phyloP scores from a whole-genome alignment of 2,329 filamentous ascomycete species.

The Trichoderma sp. region DNA sequence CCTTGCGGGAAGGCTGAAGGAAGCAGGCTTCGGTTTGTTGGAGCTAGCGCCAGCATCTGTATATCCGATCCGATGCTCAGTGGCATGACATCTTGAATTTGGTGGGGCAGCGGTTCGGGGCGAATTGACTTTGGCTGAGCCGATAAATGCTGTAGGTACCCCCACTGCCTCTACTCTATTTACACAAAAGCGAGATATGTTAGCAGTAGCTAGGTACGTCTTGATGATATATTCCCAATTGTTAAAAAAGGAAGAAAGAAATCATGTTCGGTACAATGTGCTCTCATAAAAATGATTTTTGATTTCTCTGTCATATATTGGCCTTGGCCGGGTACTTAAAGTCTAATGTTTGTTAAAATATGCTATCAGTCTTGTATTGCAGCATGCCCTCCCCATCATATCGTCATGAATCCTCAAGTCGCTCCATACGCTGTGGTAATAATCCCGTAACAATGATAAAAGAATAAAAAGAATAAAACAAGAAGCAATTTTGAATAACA shows the following conservation, averaged over 20 bases:
- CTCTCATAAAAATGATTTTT: neutral
- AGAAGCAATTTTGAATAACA: neutral
- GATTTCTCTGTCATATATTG: neutral
- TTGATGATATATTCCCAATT: neutral
- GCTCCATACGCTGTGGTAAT: neutral
- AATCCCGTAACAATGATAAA: neutral
- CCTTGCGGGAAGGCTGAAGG: neutral
- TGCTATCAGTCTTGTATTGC: neutral
- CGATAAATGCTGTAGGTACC: neutral
- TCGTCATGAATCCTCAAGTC: neutral
- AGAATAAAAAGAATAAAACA: neutral
- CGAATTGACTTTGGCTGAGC: neutral
- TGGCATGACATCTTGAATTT: slow-evolving; percentile 16
- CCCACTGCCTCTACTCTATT: neutral
- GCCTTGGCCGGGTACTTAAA: neutral
- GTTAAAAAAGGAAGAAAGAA: neutral
- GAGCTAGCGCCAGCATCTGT: slow-evolving; percentile 5
- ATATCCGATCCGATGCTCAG: neutral
- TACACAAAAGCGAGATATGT: neutral
- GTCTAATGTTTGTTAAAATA: neutral
- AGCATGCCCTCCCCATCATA: neutral
- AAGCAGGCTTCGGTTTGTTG: neutral
- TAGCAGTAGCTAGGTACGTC: neutral
- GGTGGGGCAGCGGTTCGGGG: slow-evolving; percentile 18
- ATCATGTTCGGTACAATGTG: neutral